Conservation (phyloP, 768 basidiomycete genomes). For the Mycena vitilis region DNA sequence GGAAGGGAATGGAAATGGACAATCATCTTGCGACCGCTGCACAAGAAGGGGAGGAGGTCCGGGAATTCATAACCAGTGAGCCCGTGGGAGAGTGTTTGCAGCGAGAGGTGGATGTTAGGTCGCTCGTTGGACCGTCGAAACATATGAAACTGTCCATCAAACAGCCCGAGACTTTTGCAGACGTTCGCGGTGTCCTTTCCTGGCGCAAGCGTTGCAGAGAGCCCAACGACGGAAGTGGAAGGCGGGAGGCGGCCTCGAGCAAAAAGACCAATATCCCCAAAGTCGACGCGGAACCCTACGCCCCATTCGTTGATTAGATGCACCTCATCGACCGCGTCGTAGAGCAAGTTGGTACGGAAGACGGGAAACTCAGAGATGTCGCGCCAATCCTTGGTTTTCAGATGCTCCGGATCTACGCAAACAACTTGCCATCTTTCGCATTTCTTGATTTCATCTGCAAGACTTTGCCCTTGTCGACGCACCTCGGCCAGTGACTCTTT, state of each 20-base stretch:
- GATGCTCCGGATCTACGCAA: not conserved
- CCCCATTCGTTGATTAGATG: too few species aligned
- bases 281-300: too few species aligned
- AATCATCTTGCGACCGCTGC: conserved; percentile 13
- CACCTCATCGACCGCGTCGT: not conserved
- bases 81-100: not conserved
- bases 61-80: conserved; percentile 17
- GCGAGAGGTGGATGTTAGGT: conserved; percentile 1
- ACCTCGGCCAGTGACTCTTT: not conserved
- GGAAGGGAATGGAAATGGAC: conserved; percentile 10
- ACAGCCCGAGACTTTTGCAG: not conserved
- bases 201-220: too few species aligned
- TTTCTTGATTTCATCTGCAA: not conserved
- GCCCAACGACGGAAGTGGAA: too few species aligned
- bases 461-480: not conserved
- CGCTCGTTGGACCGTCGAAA: conserved; percentile 8
- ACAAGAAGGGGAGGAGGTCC: conserved; percentile 18
- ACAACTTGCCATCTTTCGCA: not conserved
- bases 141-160: not conserved
- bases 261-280: too few species aligned
- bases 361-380: not conserved
- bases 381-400: not conserved
- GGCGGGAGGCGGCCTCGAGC: too few species aligned
- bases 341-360: not conserved
- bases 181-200: too few species aligned